phyloP scores from a whole-genome alignment of 768 basidiomycete genomes.

The Hygrophoropsis aurantiaca region DNA sequence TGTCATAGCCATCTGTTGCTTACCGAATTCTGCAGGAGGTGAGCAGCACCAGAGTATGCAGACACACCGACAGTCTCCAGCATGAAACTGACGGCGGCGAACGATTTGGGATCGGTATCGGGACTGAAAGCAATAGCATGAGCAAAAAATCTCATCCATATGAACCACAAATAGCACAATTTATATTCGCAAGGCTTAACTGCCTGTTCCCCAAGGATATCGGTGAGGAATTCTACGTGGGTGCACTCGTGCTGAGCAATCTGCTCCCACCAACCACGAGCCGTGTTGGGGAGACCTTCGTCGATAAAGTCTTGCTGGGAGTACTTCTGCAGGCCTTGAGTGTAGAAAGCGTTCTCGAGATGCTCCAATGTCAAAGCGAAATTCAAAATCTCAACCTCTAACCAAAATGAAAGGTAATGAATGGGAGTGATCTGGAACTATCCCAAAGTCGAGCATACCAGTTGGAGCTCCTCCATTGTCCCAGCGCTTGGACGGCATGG shows the following conservation, averaged over 20 bases:
- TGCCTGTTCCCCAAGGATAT: constrained; percentile 7
- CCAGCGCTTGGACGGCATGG: too few relatives aligned
- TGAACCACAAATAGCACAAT: constrained; percentile 2
- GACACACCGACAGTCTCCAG: constrained; percentile 55
- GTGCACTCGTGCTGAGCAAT: constrained; percentile 41
- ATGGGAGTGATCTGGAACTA: background rate
- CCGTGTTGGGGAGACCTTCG: constrained; percentile 37
- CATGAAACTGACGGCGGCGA: constrained; percentile 43
- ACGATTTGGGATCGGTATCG: constrained; percentile 41
- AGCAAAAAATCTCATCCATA: background rate
- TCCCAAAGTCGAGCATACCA: background rate
- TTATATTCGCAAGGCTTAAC: constrained; percentile 11
- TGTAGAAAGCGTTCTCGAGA: constrained; percentile 36
- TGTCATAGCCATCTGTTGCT: background rate
- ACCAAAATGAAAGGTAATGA: background rate
- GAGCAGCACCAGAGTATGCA: constrained; percentile 59
- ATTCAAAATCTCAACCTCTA: constrained; percentile 28
- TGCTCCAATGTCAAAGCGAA: constrained; percentile 38
- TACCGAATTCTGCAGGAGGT: constrained; percentile 33
- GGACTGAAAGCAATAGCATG: constrained; percentile 27
- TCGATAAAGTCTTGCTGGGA: constrained; percentile 34
- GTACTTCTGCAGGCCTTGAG: constrained; percentile 33
- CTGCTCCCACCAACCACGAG: constrained; percentile 33
- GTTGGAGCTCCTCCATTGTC: background rate
- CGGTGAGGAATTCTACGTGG: constrained; percentile 43